These are phyloP conservation scores for Teratosphaeria destructans DNA, from an alignment of 2,329 filamentous ascomycete genomes.

Conservation along the genomic window DNA sequence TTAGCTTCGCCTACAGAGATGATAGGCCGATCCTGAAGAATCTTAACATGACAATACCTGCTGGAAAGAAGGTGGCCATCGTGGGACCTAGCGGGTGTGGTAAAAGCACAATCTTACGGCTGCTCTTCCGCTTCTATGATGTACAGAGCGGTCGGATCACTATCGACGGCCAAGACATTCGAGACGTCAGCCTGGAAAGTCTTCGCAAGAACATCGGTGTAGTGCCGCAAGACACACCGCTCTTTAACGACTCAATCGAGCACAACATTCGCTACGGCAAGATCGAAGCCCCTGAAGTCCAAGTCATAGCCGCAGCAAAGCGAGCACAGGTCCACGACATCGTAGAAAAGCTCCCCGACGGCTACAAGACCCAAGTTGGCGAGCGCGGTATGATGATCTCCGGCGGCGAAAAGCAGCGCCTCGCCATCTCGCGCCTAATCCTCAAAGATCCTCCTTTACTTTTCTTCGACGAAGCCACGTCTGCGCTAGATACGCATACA, in stretches of 20 bases:
- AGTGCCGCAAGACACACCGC: slow-evolving; percentile 89
- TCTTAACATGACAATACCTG: slow-evolving; percentile 78
- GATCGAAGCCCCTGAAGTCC: slow-evolving; percentile 61
- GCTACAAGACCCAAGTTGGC: slow-evolving; percentile 77
- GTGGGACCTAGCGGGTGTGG: slow-evolving; percentile 93
- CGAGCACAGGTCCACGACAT: slow-evolving; percentile 79
- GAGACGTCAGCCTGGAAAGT: slow-evolving; percentile 70
- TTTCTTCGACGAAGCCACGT: slow-evolving; percentile 94
- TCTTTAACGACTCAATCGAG: slow-evolving; percentile 94
- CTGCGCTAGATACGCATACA: slow-evolving; percentile 83
- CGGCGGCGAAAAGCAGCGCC: slow-evolving; percentile 80
- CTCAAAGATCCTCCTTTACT: slow-evolving; percentile 82
- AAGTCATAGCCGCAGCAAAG: slow-evolving; percentile 66
- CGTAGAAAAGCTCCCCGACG: slow-evolving; percentile 69
- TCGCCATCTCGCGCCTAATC: slow-evolving; percentile 73
- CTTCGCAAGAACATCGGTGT: slow-evolving; percentile 81
- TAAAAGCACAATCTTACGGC: slow-evolving; percentile 82
- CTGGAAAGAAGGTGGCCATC: slow-evolving; percentile 89
- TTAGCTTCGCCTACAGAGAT: slow-evolving; percentile 82
- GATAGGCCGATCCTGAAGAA: slow-evolving; percentile 81
- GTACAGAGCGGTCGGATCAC: slow-evolving; percentile 73
- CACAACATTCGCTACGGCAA: slow-evolving; percentile 93
- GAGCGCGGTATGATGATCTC: slow-evolving; percentile 96
- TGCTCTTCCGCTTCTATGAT: slow-evolving; percentile 93
- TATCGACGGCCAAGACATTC: slow-evolving; percentile 88